These are phyloP conservation scores for Phytophthora sansomeana DNA, from an alignment of 352 stramenopile genomes.

Conservation along the genomic window DNA sequence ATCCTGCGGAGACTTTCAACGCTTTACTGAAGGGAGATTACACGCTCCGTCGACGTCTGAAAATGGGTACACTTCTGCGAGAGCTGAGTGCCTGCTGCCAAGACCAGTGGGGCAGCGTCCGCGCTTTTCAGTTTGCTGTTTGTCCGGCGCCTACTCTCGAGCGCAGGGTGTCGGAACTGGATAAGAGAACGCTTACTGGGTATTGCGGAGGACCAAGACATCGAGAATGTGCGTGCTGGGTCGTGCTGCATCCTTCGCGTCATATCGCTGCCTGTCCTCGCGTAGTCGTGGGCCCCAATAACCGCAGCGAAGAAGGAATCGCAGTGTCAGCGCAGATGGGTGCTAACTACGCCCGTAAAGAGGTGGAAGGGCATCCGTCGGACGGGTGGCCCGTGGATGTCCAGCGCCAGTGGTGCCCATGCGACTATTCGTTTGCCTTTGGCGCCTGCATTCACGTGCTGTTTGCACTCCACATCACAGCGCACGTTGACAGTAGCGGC, in stretches of 20 bases:
- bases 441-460: slow-evolving; percentile 5
- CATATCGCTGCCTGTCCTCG: not conserved
- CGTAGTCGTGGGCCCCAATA: not conserved
- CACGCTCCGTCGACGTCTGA: slow-evolving; percentile 14
- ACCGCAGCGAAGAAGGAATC: not conserved
- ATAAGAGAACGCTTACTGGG: not conserved
- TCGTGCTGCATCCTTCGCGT: not conserved
- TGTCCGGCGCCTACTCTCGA: not conserved
- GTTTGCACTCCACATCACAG: not conserved
- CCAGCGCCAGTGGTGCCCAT: not conserved
- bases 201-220: not conserved
- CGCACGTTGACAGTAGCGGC: not conserved
- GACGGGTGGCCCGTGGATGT: slow-evolving; percentile 6
- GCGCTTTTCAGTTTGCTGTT: not conserved
- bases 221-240: not conserved
- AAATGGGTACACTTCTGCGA: slow-evolving; percentile 14
- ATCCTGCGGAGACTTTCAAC: slow-evolving; percentile 38
- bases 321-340: slow-evolving; percentile 18
- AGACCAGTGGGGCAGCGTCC: not conserved
- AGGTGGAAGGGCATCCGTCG: not conserved
- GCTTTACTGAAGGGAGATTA: slow-evolving; percentile 29
- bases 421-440: slow-evolving; percentile 7
- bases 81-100: not conserved
- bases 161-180: slow-evolving; percentile 1
- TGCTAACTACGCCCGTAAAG: slow-evolving; percentile 9